Conservation (phyloP, 208 protist genomes). For the Vickermania ingenoplastis region DNA sequence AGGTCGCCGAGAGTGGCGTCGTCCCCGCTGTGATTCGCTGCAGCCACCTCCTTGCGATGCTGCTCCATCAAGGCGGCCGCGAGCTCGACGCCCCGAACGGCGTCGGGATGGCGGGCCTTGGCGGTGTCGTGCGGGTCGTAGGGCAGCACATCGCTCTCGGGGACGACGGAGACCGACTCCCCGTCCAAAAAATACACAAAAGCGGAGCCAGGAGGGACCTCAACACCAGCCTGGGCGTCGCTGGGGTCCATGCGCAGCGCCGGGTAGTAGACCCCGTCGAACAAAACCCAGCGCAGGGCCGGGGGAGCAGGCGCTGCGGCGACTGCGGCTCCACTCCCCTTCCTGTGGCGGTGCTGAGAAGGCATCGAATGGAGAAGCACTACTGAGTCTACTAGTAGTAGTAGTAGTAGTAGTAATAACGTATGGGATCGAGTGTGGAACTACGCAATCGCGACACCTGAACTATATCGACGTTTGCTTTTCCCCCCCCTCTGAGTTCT, state of each 20-base stretch:
- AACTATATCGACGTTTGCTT: too few species aligned
- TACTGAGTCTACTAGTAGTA: too few species aligned
- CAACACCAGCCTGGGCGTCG: slow-evolving; percentile 23
- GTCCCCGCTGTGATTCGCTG: background rate
- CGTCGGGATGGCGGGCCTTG: slow-evolving; percentile 39
- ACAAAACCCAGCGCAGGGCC: slow-evolving; percentile 63
- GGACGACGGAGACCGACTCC: slow-evolving; percentile 50
- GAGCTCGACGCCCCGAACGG: slow-evolving; percentile 34
- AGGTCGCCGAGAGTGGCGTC: slow-evolving; percentile 1
- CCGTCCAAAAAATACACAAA: slow-evolving; percentile 74
- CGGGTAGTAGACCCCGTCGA: slow-evolving; percentile 63
- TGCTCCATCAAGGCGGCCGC: slow-evolving; percentile 31
- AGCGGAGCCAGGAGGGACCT: slow-evolving; percentile 20
- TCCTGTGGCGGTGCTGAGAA: too few species aligned
- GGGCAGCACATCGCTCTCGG: slow-evolving; percentile 29
- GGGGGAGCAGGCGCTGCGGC: slow-evolving; percentile 10
- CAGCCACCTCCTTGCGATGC: too few species aligned
- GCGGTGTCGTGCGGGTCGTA: slow-evolving; percentile 40
- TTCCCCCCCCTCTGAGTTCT: too few species aligned
- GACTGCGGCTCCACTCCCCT: too few species aligned
- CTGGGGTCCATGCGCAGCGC: slow-evolving; percentile 34
- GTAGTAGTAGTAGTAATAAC: too few species aligned
- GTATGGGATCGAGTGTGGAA: too few species aligned
- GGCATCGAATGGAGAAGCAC: too few species aligned
- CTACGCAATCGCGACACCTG: too few species aligned